phyloP scores from a whole-genome alignment of 768 basidiomycete species.

The Roridomyces roridus region DNA sequence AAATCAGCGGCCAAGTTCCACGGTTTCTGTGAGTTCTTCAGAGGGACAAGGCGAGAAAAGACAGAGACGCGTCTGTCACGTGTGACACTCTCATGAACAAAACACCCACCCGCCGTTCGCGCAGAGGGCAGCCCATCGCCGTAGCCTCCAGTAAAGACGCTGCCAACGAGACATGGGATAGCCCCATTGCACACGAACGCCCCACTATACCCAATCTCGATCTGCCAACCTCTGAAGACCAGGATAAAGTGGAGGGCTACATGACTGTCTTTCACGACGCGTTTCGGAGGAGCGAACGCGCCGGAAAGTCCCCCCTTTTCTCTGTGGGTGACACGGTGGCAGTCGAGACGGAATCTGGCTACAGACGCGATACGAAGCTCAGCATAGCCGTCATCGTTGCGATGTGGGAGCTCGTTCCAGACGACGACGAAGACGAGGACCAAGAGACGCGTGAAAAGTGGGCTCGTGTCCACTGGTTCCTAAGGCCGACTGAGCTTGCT shows the following conservation, averaged over 20 bases:
- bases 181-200: slow-evolving; percentile 3
- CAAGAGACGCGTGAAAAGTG: too few species aligned
- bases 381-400: slow-evolving; percentile 75
- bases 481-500: slow-evolving; percentile 69
- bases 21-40: too few species aligned
- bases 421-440: slow-evolving; percentile 35
- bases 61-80: too few species aligned
- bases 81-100: too few species aligned
- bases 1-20: too few species aligned
- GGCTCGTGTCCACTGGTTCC: slow-evolving; percentile 78
- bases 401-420: slow-evolving; percentile 62
- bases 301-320: slow-evolving; percentile 37
- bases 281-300: slow-evolving; percentile 24
- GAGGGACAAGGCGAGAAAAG: too few species aligned
- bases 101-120: slow-evolving; percentile 19
- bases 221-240: background rate
- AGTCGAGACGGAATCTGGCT: slow-evolving; percentile 54
- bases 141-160: background rate
- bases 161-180: slow-evolving; percentile 6
- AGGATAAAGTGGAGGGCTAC: background rate
- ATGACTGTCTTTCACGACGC: slow-evolving; percentile 12
- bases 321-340: slow-evolving; percentile 72
- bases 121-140: slow-evolving; percentile 19
- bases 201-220: slow-evolving; percentile 15
- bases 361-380: slow-evolving; percentile 47